phyloP scores from a whole-genome alignment of 2,329 filamentous ascomycete genomes.

The Ophiostoma fasciatum region DNA sequence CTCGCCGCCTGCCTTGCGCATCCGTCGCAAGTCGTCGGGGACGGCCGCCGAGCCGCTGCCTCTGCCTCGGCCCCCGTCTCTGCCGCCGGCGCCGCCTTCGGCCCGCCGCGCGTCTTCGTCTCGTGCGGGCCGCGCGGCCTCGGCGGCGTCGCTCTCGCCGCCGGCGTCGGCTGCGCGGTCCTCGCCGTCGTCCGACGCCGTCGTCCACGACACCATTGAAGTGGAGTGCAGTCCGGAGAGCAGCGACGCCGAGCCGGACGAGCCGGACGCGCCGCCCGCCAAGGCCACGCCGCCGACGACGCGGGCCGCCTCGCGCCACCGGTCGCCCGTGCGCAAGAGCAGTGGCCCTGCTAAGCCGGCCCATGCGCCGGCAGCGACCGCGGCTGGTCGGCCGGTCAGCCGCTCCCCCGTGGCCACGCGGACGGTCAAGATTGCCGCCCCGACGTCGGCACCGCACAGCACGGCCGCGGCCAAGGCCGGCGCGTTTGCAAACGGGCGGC shows the following conservation, averaged over 20 bases:
- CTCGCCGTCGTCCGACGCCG: constrained; percentile 26
- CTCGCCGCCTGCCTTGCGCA: background rate
- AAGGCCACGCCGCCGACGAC: constrained; percentile 6
- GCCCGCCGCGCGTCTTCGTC: background rate
- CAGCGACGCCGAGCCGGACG: constrained; percentile 18
- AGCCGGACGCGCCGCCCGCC: too few relatives aligned
- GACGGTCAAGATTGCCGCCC: background rate
- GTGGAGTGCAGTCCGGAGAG: constrained; percentile 29
- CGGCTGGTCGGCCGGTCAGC: too few relatives aligned
- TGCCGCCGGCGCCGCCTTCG: background rate
- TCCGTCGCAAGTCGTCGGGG: too few relatives aligned
- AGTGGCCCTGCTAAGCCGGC: too few relatives aligned
- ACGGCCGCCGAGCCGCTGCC: too few relatives aligned
- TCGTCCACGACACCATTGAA: constrained; percentile 43
- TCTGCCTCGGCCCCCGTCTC: too few relatives aligned
- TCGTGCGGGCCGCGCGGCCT: constrained; percentile 1
- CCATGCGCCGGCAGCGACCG: too few relatives aligned
- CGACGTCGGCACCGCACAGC: background rate
- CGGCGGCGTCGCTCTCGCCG: background rate
- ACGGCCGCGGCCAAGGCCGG: background rate
- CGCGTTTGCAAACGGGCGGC: too few relatives aligned
- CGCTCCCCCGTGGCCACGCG: too few relatives aligned
- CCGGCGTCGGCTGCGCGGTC: constrained; percentile 15
- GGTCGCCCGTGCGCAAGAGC: background rate
- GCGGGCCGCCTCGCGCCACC: background rate